Conservation (phyloP, 768 basidiomycete genomes). For the Pulveroboletus ravenelii region DNA sequence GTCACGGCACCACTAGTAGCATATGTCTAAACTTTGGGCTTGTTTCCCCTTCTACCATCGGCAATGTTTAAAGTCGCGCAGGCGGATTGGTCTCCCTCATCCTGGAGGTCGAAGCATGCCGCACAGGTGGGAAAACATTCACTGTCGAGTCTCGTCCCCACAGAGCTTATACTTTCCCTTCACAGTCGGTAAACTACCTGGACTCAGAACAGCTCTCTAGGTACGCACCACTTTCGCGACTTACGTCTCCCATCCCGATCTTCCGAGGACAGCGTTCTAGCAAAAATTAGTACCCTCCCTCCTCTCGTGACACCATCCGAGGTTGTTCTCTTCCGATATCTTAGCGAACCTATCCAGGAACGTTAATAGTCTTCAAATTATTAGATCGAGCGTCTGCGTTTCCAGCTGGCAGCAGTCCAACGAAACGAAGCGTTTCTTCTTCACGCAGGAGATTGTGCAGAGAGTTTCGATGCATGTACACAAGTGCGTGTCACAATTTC, state of each 20-base stretch:
- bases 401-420: constrained; percentile 77
- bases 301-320: constrained; percentile 92
- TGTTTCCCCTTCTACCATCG: neutral
- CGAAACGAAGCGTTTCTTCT: constrained; percentile 87
- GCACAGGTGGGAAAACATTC: constrained; percentile 55
- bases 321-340: constrained; percentile 43
- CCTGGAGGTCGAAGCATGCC: constrained; percentile 74
- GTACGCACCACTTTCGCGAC: constrained; percentile 31
- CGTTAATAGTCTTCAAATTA: constrained; percentile 17
- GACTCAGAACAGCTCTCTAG: constrained; percentile 55
- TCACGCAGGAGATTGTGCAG: constrained; percentile 98
- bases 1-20: no score
- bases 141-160: neutral
- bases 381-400: constrained; percentile 78
- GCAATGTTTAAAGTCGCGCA: constrained; percentile 11
- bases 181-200: constrained; percentile 67
- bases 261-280: constrained; percentile 53
- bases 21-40: neutral
- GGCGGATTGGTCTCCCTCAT: constrained; percentile 60
- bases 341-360: constrained; percentile 19
- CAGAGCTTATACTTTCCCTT: neutral
- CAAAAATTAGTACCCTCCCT: constrained; percentile 72
- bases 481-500: constrained; percentile 46
- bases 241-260: neutral
- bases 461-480: constrained; percentile 88